phyloP scores from a whole-genome alignment of 805 yeast species.

The Zygosaccharomyces bisporus region DNA sequence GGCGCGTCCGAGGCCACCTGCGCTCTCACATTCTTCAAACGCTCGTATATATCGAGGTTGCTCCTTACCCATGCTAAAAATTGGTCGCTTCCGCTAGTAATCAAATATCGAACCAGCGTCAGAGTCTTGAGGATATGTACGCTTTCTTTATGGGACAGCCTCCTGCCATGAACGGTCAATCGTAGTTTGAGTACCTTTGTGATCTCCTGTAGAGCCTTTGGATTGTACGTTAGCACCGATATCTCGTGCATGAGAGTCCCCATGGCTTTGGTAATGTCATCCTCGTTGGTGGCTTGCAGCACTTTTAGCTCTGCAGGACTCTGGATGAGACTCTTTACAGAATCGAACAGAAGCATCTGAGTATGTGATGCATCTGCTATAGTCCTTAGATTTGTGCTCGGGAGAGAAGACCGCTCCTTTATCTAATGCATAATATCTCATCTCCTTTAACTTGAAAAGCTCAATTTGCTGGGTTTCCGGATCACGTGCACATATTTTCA shows the following conservation, averaged over 20 bases:
- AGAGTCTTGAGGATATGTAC: conserved; percentile 46
- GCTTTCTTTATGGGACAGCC: conserved; percentile 35
- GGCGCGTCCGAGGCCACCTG: conserved; percentile 34
- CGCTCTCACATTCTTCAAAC: conserved; percentile 35
- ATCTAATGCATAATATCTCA: background rate
- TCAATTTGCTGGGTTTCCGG: background rate
- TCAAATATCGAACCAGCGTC: conserved; percentile 48
- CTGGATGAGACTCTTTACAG: conserved; percentile 33
- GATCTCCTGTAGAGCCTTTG: conserved; percentile 40
- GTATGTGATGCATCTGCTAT: too few species aligned
- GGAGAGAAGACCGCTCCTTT: background rate
- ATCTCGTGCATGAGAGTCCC: conserved; percentile 53
- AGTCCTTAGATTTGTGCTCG: background rate
- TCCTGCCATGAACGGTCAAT: conserved; percentile 29
- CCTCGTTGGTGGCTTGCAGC: conserved; percentile 46
- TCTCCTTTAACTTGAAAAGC: too few species aligned
- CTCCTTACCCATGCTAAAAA: conserved; percentile 48
- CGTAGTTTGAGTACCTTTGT: conserved; percentile 41
- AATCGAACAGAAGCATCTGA: conserved; percentile 28
- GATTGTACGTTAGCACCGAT: conserved; percentile 43
- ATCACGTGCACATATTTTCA: background rate
- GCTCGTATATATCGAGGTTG: conserved; percentile 28
- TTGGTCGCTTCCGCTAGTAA: conserved; percentile 51
- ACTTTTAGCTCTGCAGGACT: conserved; percentile 38
- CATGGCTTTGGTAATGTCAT: conserved; percentile 53